Base-by-base conservation (phyloP, 176 grass and related monocot species). In the Otatea glauca region DNA sequence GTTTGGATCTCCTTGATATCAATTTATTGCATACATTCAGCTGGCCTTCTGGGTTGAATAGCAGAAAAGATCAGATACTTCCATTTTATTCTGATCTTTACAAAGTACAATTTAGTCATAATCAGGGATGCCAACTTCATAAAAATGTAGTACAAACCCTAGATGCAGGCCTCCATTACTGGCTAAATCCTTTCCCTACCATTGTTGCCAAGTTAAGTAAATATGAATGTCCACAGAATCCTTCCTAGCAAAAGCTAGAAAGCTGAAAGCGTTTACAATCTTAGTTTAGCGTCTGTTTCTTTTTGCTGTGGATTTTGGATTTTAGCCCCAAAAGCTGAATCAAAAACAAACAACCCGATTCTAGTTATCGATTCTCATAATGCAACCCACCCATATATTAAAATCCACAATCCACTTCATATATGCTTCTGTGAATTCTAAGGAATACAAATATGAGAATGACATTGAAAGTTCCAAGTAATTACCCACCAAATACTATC, bases 71-170 rank as follows among this genome's bases (percentile, higher is more conserved):
- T 18, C 18, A 20, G 37, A 51, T 17, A n/a, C 7, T 63, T 42
- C 6, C 1, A 75, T 84, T 66, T 76, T 55, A 11, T 53, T 58
- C 18, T 65, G 43, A 71, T 29, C 5, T 62, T 35, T 50, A 39
- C 13, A 51, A 34, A 58, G 34, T 25, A 74, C 51, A 68, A 17
- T 45, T 14, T 66, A n/a, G 18, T 15, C 3, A 72, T 35, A 82
- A 70, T 81, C 12, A 76, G 5, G 15, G 15, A 42, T 59, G 38
- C 21, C 10, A 49, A 61, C 10, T 62, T 63, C 6, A 68, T 41
- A 41, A 6, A 82, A 41, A 44, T 74, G 51, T 45, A 49, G 78
- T 71, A 79, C 32, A 17, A 68, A 77, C 47, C 25, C 35, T 54
- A 76, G 9, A 84, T 68, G 48, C 48, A 42, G 23, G 47, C 53